Base-by-base conservation (phyloP, 352 stramenopile genomes). In the Globisporangium viniferum region DNA sequence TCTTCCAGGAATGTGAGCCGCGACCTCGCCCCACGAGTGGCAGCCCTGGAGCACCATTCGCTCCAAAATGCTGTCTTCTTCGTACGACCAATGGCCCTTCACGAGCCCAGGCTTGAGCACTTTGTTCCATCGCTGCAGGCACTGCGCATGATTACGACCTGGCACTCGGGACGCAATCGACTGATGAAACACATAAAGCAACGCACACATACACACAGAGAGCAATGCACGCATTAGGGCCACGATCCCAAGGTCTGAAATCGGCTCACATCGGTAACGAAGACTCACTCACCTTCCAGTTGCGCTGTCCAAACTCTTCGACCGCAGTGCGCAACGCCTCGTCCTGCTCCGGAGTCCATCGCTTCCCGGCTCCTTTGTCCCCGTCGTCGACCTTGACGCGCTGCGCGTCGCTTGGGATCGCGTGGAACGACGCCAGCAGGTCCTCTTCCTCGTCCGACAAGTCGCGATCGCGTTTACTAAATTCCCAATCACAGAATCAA, bases 41-140 rank as follows among this genome's bases (percentile, higher is more conserved):
- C 77, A 86, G 44, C 85, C 92, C 79, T 89, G 75, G 27, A 89
- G 69, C 70, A 97, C 88, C 76, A 88, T 89, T 59, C 90, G 74
- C 75, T 92, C 78, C 27, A 97, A 79, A 35, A 95, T 91, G 60
- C 74, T 81, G 77, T 98, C 93, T 70, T 98, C 93, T 51, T 97
- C 88, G 62, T 91, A 86, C n/a, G 83, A 92, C 93, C 93, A 98
- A 33, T 93, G 90, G 36, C 92, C 92, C 66, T 98, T 98, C 44
- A 94, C 85, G 0, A 98, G 77, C 35, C 92, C 94, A 9, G 93
- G 93, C 69, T 94, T 93, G 3, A 98, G 81, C 46, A 98, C 86
- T 58, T 95, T 94, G 58, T 88, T 90, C 86, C 86, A 94, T 53
- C 84, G 84, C 68, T 94, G 86, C 18, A 92, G 71, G 66, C 86